A percentile compares a stretch with the other conserved stretches of the same genome.
Conservation (phyloP, 1,284 basidiomycete genomes). For the Sporisorium scitamineum region DNA sequence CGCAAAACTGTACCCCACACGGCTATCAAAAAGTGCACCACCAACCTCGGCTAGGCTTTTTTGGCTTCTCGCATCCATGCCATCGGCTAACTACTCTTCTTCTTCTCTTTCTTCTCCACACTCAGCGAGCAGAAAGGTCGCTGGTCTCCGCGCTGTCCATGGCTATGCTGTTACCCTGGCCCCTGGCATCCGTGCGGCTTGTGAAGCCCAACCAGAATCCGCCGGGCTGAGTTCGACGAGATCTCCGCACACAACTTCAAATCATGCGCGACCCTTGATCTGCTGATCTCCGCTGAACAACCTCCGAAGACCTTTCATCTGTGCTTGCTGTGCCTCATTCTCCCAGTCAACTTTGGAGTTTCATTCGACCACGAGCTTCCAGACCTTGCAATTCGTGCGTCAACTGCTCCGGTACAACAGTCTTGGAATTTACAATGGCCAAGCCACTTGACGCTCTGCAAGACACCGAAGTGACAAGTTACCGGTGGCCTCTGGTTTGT, state of each 20-base stretch:
- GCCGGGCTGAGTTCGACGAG: not conserved
- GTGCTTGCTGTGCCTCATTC: not conserved
- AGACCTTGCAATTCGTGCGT: not conserved
- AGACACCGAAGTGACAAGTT: no score
- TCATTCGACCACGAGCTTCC: not conserved
- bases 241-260: not conserved
- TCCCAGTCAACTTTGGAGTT: not conserved
- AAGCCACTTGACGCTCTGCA: not conserved
- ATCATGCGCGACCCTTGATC: not conserved
- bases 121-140: not conserved
- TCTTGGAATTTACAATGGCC: not conserved
- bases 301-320: not conserved
- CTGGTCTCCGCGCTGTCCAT: not conserved
- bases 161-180: not conserved
- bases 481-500: not conserved
- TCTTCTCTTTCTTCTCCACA: constrained; percentile 4
- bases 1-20: constrained; percentile 7
- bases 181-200: not conserved
- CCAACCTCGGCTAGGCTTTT: not conserved
- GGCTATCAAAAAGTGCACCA: not conserved
- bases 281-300: not conserved
- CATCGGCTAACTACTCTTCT: constrained; percentile 1
- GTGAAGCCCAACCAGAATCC: not conserved
- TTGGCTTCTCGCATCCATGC: not conserved
- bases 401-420: no score